Evolutionary conservation across 768 basidiomycete species (phyloP).

Genomic region (Auricularia auricula-judae): DNA sequence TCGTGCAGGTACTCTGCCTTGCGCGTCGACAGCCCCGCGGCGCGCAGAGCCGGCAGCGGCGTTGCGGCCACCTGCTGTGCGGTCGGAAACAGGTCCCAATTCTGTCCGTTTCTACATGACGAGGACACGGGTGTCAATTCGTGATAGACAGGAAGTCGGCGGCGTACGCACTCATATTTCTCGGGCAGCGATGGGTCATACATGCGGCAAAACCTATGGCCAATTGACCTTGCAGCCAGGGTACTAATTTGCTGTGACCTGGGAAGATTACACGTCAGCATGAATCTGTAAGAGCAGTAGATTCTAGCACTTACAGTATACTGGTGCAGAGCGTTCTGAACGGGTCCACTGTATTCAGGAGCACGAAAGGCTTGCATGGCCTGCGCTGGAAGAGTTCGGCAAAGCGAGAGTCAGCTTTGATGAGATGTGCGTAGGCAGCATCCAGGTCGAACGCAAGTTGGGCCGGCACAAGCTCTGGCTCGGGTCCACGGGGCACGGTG

Average conservation of each 20-base stretch:
- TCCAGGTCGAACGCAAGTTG: conserved; percentile 66
- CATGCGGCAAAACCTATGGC: conserved; percentile 64
- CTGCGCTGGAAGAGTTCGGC: conserved; percentile 51
- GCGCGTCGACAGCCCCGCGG: conserved; percentile 69
- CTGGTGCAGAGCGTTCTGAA: conserved; percentile 70
- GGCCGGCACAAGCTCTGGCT: conserved; percentile 46
- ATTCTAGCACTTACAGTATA: conserved; percentile 43
- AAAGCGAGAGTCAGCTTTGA: conserved; percentile 58
- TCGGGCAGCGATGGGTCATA: conserved; percentile 69
- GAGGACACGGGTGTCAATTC: not conserved
- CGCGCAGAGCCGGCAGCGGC: conserved; percentile 46
- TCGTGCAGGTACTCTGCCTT: conserved; percentile 87
- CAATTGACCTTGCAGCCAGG: conserved; percentile 77
- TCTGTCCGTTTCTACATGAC: conserved; percentile 6
- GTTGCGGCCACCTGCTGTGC: conserved; percentile 56
- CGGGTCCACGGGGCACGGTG: not conserved
- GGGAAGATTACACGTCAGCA: not conserved
- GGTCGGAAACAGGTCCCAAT: conserved; percentile 51
- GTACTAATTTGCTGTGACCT: conserved; percentile 79
- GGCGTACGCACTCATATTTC: conserved; percentile 26
- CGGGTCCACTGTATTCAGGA: conserved; percentile 66
- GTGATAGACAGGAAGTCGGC: not conserved
- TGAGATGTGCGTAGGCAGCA: conserved; percentile 63
- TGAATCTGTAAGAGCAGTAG: conserved; percentile 1
- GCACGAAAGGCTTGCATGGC: conserved; percentile 67